phyloP scores from a whole-genome alignment of 495 filamentous ascomycete species.

The Penicillium crystallinum region DNA sequence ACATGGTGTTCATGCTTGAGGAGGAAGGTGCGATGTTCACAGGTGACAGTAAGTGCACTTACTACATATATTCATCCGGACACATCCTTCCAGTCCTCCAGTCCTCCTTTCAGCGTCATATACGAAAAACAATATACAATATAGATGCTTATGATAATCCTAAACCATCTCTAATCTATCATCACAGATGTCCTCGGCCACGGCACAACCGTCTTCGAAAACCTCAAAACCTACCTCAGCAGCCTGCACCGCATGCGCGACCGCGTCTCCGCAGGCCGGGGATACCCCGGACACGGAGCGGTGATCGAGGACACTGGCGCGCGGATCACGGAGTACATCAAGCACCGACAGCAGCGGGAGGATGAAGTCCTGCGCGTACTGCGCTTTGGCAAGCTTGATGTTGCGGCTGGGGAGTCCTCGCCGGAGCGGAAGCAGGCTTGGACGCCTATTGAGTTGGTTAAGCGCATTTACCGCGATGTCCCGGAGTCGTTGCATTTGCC shows the following conservation, averaged over 20 bases:
- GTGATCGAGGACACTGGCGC: slow-evolving; percentile 60
- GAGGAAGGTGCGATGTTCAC: slow-evolving; percentile 89
- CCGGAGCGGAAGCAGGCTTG: slow-evolving; percentile 37
- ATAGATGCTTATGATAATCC: background rate
- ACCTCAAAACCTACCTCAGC: slow-evolving; percentile 65
- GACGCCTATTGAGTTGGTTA: slow-evolving; percentile 77
- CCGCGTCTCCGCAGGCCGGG: slow-evolving; percentile 55
- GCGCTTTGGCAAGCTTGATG: slow-evolving; percentile 32
- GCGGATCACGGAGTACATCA: slow-evolving; percentile 75
- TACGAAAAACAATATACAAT: no score
- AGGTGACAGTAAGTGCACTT: slow-evolving; percentile 59
- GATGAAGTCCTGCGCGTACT: slow-evolving; percentile 72
- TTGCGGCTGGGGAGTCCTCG: slow-evolving; percentile 29
- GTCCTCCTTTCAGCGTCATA: no score
- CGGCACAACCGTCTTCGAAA: slow-evolving; percentile 88
- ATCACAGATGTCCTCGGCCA: slow-evolving; percentile 73
- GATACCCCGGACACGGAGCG: slow-evolving; percentile 83
- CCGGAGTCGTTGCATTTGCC: slow-evolving; percentile 68
- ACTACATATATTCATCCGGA: background rate
- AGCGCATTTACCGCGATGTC: slow-evolving; percentile 75
- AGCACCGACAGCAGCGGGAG: slow-evolving; percentile 74
- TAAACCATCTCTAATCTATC: background rate
- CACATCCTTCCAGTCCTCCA: no score
- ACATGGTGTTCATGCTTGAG: slow-evolving; percentile 65
- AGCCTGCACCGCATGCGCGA: slow-evolving; percentile 66